A percentile compares a stretch with the other conserved stretches of the same genome.
Conservation (phyloP, 2,329 filamentous ascomycete genomes). For the Ophiostoma ips region DNA sequence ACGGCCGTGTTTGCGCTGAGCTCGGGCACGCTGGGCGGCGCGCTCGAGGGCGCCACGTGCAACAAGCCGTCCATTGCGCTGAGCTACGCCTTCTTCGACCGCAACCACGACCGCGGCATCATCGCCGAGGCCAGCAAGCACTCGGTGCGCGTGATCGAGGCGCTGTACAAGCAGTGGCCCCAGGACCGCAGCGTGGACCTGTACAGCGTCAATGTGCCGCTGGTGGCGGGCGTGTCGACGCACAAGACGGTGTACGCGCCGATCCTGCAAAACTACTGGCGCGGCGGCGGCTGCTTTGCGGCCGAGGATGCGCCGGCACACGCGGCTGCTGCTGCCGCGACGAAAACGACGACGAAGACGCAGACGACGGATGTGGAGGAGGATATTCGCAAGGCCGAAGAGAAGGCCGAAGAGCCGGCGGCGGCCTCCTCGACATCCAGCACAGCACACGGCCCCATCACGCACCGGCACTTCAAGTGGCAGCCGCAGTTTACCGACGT, state of each 20-base stretch:
- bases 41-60: conserved; percentile 64
- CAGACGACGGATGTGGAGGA: conserved; percentile 63
- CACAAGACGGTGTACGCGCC: conserved; percentile 68
- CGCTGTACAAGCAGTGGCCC: conserved; percentile 62
- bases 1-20: conserved; percentile 68
- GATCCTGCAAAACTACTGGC: conserved; percentile 88
- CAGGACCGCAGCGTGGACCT: conserved; percentile 55
- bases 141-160: conserved; percentile 63
- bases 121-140: conserved; percentile 65
- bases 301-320: conserved; percentile 49
- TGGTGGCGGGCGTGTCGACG: conserved; percentile 59
- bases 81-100: conserved; percentile 78
- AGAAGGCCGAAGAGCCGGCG: not conserved
- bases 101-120: conserved; percentile 68
- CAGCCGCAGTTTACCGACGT: conserved; percentile 77
- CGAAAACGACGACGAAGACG: no score
- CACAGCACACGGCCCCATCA: conserved; percentile 4
- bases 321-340: conserved; percentile 13
- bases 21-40: conserved; percentile 64
- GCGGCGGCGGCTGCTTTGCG: conserved; percentile 70
- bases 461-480: conserved; percentile 90
- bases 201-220: conserved; percentile 84
- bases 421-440: not conserved
- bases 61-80: conserved; percentile 62
- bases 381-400: conserved; percentile 39